Percentiles rank a stretch among this genome's conserved stretches.
These are phyloP conservation scores for Acorus gramineus DNA, from an alignment of 106 monocot species.

Conservation along the genomic window DNA sequence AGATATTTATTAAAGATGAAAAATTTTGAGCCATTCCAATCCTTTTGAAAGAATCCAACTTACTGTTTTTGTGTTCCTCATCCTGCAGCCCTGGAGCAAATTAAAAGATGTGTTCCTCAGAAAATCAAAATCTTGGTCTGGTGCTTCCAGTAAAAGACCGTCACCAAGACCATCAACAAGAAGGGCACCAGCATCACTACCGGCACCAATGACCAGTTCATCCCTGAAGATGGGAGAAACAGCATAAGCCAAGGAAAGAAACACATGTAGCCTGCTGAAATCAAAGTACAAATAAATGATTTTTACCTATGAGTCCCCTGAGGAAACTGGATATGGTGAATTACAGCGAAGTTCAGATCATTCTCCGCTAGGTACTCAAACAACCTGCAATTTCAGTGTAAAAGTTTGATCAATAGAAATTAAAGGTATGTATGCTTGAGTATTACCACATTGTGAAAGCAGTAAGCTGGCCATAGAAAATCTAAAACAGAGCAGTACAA, in stretches of 20 bases:
- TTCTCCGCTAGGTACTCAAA: slow-evolving; percentile 80
- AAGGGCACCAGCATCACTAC: slow-evolving; percentile 77
- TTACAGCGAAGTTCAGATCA: slow-evolving; percentile 67
- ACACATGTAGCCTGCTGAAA: background rate
- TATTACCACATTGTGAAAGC: no score
- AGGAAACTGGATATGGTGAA: slow-evolving; percentile 89
- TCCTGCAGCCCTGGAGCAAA: slow-evolving; percentile 96
- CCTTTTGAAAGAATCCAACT: slow-evolving; percentile 9
- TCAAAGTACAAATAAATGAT: background rate
- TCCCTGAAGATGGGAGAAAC: slow-evolving; percentile 47
- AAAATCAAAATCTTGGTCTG: slow-evolving; percentile 87
- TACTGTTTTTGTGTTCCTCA: slow-evolving; percentile 99
- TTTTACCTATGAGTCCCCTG: slow-evolving; percentile 45
- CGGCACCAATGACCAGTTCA: slow-evolving; percentile 87
- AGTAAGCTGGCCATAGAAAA: background rate
- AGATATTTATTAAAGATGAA: background rate
- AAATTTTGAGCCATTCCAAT: no score
- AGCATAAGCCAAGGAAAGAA: background rate
- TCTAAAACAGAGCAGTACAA: background rate
- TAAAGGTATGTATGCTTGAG: no score
- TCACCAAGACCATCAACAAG: slow-evolving; percentile 98
- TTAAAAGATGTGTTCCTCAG: slow-evolving; percentile 97
- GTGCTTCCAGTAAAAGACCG: slow-evolving; percentile 77
- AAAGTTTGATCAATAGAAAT: no score
- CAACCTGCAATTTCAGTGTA: slow-evolving; percentile 33